Conservation (phyloP, 805 yeast genomes). For the Yamadazyma takamatsuzukensis region DNA sequence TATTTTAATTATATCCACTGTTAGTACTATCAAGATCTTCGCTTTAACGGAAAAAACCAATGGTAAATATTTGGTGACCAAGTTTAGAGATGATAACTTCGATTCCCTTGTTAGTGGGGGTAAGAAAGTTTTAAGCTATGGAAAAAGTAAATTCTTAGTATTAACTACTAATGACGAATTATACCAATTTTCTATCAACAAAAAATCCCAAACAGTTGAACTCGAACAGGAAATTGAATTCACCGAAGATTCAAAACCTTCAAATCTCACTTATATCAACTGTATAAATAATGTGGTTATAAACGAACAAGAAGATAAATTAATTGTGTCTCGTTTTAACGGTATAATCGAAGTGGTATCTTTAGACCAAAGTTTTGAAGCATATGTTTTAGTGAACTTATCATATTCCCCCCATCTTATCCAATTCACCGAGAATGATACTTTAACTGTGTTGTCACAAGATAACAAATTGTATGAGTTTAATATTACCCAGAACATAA, state of each 20-base stretch:
- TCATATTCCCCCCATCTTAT: constrained; percentile 59
- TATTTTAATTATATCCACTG: constrained; percentile 68
- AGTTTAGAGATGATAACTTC: constrained; percentile 44
- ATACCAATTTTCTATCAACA: constrained; percentile 34
- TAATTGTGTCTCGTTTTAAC: constrained; percentile 59
- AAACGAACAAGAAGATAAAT: constrained; percentile 38
- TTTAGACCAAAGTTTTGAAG: constrained; percentile 21
- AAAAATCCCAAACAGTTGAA: constrained; percentile 28
- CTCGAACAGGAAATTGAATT: constrained; percentile 44
- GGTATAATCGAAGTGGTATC: constrained; percentile 59
- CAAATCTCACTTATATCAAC: constrained; percentile 37
- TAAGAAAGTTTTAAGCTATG: constrained; percentile 46
- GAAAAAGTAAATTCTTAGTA: constrained; percentile 44
- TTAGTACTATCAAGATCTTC: constrained; percentile 66
- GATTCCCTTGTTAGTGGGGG: constrained; percentile 51
- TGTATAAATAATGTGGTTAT: constrained; percentile 52
- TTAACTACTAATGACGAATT: constrained; percentile 63
- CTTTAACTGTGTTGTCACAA: constrained; percentile 63
- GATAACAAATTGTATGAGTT: constrained; percentile 78
- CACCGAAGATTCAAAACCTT: constrained; percentile 7
- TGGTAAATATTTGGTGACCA: constrained; percentile 46
- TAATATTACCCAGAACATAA: constrained; percentile 26
- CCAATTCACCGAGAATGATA: constrained; percentile 46
- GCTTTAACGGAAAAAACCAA: constrained; percentile 41
- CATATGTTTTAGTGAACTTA: constrained; percentile 52